Base-by-base conservation (phyloP, 805 yeast genomes). In the Yamadazyma laniorum region DNA sequence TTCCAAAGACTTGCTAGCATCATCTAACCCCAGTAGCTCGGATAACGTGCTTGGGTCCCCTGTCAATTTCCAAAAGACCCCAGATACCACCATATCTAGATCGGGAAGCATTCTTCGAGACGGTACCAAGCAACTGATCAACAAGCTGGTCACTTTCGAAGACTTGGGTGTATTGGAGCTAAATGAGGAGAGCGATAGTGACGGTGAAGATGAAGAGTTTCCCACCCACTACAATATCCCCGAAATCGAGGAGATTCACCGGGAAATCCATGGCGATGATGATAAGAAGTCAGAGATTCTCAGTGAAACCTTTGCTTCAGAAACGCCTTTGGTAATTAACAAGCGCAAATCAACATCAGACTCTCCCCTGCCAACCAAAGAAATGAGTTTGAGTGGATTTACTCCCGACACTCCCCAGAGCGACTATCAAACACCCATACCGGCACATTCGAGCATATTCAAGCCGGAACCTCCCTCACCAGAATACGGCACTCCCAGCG, bases 131-230 rank as follows among this genome's bases (percentile, higher is more conserved):
- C 47, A 35, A 32, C 43, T 34, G 43, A 41, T 39, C 13, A 45
- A 55, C 42, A 67, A 67, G 50, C 57, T 63, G 38, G 73, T 67
- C 18, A 66, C 68, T 6, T 67, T 67, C 39, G 72, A 67, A 37
- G 56, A 63, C 41, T 49, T 66, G 37, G 55, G 58, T 9, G 60
- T 57, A 16, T 32, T 61, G 19, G 51, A 52, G 17, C 32, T 50
- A 36, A 50, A 50, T 38, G 63, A 52, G 29, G 50, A 45, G 12
- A 22, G 30, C 17, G 51, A 48, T 29, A 53, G 44, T 29, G 46
- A 38, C 9, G 42, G 40, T 12, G 40, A 43, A 18, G 38, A 34
- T 4, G 29, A 32, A 30, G 48, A 49, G 21, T 43, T 42, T 25
- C 44, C 46, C 12, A 41, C 35, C n/a, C 40, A 46, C 30, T 47